Percentiles rank a stretch among this genome's conserved stretches.
phyloP scores from a whole-genome alignment of 768 basidiomycete genomes.

The Naematelia aurantialba region DNA sequence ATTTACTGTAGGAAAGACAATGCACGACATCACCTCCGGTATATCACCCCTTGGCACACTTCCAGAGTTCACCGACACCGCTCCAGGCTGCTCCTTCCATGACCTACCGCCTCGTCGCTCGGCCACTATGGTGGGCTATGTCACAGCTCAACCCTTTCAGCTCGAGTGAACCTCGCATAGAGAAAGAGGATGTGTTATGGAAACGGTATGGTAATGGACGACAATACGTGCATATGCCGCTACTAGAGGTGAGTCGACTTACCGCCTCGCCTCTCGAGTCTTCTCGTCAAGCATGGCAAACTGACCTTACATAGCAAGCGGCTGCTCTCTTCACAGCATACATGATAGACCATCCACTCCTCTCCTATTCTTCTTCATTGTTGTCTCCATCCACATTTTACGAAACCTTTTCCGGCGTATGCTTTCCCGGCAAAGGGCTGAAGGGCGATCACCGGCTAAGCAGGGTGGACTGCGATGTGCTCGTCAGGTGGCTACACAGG shows the following conservation, averaged over 20 bases:
- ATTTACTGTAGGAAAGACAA: slow-evolving; percentile 25
- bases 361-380: slow-evolving; percentile 32
- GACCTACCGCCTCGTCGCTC: slow-evolving; percentile 38
- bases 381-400: slow-evolving; percentile 27
- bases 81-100: slow-evolving; percentile 35
- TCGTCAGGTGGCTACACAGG: slow-evolving; percentile 73
- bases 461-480: slow-evolving; percentile 63
- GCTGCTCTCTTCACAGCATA: slow-evolving; percentile 33
- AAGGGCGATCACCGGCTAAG: slow-evolving; percentile 53
- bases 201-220: slow-evolving; percentile 33
- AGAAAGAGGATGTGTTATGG: slow-evolving; percentile 42
- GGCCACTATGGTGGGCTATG: slow-evolving; percentile 50
- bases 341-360: slow-evolving; percentile 26
- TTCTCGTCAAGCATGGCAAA: no score
- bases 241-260: slow-evolving; percentile 44
- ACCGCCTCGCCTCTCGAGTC: neutral
- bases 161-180: slow-evolving; percentile 19
- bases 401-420: slow-evolving; percentile 19
- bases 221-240: slow-evolving; percentile 44
- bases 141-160: slow-evolving; percentile 47
- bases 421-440: slow-evolving; percentile 24
- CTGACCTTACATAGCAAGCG: slow-evolving; percentile 30
- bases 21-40: slow-evolving; percentile 18
- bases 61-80: slow-evolving; percentile 36
- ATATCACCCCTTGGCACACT: slow-evolving; percentile 34